Conservation (phyloP, 2,329 filamentous ascomycete species). For the Pseudocercospora macadamiae region DNA sequence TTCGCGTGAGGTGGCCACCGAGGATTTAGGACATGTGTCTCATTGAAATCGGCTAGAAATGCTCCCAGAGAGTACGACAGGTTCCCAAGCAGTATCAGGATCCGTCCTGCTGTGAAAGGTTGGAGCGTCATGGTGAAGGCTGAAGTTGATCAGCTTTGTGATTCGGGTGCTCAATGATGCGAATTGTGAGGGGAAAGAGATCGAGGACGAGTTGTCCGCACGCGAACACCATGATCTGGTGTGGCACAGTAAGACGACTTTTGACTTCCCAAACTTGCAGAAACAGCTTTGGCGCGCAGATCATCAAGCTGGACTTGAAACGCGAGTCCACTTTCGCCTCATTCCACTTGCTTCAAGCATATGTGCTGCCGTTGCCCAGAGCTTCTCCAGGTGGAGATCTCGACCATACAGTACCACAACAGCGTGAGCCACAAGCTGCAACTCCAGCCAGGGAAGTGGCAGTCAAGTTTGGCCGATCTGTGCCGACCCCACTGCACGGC, state of each 20-base stretch:
- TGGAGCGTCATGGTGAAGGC: constrained; percentile 2
- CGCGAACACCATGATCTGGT: no score
- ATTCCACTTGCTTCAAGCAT: no score
- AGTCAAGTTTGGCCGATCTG: not conserved
- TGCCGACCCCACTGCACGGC: not conserved
- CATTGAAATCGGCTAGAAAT: constrained; percentile 39
- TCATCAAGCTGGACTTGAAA: no score
- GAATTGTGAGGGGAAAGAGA: not conserved
- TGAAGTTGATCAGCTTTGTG: not conserved
- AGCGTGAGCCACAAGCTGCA: not conserved
- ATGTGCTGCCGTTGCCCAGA: no score
- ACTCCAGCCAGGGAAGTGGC: not conserved
- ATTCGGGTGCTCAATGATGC: not conserved
- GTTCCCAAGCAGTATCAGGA: constrained; percentile 38
- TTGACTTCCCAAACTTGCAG: no score
- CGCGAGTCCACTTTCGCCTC: no score
- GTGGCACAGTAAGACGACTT: no score
- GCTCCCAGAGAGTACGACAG: constrained; percentile 39
- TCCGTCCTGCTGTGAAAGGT: constrained; percentile 32
- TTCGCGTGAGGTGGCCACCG: constrained; percentile 55
- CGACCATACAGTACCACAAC: not conserved
- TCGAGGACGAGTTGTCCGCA: no score
- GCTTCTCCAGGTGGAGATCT: not conserved
- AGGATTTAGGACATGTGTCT: constrained; percentile 54
- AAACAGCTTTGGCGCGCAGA: no score